Evolutionary conservation across 1,139 yeast genomes (phyloP).

Genomic region (Trichomonascaceae sp.): DNA sequence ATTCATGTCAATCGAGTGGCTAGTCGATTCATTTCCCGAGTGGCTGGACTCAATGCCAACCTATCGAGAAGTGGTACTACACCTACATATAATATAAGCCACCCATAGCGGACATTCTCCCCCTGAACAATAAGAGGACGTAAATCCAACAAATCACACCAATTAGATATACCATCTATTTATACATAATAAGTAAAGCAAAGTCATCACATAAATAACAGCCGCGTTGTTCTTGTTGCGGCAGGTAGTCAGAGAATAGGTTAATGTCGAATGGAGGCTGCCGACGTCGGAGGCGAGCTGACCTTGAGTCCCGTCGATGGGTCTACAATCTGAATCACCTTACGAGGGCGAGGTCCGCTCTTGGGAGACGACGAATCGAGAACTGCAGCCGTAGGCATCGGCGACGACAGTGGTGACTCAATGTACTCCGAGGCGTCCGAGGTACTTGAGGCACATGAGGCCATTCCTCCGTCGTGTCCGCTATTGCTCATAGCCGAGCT

Average conservation of each 20-base stretch:
- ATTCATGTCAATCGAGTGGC: too few relatives aligned
- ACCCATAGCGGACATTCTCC: too few relatives aligned
- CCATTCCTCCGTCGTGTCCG: conserved; percentile 7
- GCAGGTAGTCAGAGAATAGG: background rate
- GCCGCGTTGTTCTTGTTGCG: background rate
- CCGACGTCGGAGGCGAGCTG: conserved; percentile 13
- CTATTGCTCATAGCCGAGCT: conserved; percentile 3
- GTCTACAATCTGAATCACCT: conserved; percentile 60
- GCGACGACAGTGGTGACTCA: conserved; percentile 8
- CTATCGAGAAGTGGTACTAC: too few relatives aligned
- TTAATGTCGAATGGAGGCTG: conserved; percentile 1
- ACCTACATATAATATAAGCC: too few relatives aligned
- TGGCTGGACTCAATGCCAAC: too few relatives aligned
- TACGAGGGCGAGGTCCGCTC: conserved; percentile 13
- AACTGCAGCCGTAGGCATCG: conserved; percentile 7
- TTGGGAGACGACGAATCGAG: background rate
- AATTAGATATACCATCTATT: background rate
- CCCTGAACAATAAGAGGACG: too few relatives aligned
- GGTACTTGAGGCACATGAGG: conserved; percentile 7
- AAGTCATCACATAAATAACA: background rate
- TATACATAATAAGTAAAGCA: background rate
- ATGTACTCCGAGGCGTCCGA: conserved; percentile 7
- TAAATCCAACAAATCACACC: background rate
- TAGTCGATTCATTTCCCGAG: too few relatives aligned
- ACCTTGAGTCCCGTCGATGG: conserved; percentile 65